Percentiles rank a stretch among this genome's conserved stretches.
Conservation (phyloP, 768 basidiomycete genomes). For the Lanmaoa rubissima region DNA sequence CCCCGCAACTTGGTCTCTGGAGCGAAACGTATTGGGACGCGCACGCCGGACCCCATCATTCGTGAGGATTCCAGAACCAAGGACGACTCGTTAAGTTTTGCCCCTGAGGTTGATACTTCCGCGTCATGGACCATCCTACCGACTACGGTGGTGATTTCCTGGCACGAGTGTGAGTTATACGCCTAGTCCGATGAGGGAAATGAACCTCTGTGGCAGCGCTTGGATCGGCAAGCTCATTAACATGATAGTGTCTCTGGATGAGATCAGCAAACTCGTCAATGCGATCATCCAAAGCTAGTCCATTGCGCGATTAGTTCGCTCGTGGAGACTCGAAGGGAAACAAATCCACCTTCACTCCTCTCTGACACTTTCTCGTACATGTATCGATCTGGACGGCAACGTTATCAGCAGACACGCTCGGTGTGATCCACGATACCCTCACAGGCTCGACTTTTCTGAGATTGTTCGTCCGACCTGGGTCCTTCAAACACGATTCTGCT, state of each 20-base stretch:
- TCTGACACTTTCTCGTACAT: slow-evolving; percentile 92
- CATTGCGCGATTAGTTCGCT: neutral
- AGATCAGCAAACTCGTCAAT: slow-evolving; percentile 86
- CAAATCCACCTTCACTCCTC: slow-evolving; percentile 69
- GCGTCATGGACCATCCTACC: slow-evolving; percentile 73
- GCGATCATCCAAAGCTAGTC: slow-evolving; percentile 73
- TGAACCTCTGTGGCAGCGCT: slow-evolving; percentile 51
- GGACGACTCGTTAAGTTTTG: slow-evolving; percentile 72
- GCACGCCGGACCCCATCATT: slow-evolving; percentile 59
- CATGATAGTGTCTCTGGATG: slow-evolving; percentile 63
- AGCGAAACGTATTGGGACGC: slow-evolving; percentile 72
- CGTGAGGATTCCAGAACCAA: slow-evolving; percentile 84
- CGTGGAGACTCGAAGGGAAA: neutral
- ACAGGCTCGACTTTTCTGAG: slow-evolving; percentile 55
- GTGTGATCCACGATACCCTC: slow-evolving; percentile 26
- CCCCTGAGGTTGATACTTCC: slow-evolving; percentile 51
- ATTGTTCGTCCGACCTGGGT: slow-evolving; percentile 28
- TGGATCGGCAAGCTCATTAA: slow-evolving; percentile 80
- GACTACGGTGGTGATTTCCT: slow-evolving; percentile 68
- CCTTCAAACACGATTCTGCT: slow-evolving; percentile 33
- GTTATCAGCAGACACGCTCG: neutral
- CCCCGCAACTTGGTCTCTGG: slow-evolving; percentile 64
- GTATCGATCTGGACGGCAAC: slow-evolving; percentile 62
- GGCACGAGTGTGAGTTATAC: neutral
- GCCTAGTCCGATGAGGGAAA: neutral